Percentiles rank a stretch among this genome's conserved stretches.
These are phyloP conservation scores for Ciborinia camelliae DNA, from an alignment of 2,329 filamentous ascomycete species.

Conservation along the genomic window DNA sequence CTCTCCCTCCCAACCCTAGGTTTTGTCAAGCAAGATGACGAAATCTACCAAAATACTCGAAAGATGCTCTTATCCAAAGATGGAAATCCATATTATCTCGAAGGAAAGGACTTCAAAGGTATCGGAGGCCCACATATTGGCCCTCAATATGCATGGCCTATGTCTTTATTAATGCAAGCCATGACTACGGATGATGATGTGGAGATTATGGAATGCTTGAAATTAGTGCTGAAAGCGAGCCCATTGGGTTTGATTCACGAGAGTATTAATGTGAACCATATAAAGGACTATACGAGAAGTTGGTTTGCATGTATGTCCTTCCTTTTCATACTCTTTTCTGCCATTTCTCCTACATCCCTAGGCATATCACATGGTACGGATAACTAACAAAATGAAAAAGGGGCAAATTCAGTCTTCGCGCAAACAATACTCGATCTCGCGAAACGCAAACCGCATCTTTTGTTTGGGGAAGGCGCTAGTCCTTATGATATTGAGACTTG, in stretches of 20 bases:
- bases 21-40: slow-evolving; percentile 62
- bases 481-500: slow-evolving; percentile 49
- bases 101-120: slow-evolving; percentile 72
- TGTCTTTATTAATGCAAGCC: slow-evolving; percentile 88
- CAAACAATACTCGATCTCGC: slow-evolving; percentile 88
- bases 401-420: slow-evolving; percentile 96
- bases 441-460: slow-evolving; percentile 79
- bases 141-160: slow-evolving; percentile 90
- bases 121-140: slow-evolving; percentile 81
- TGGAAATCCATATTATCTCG: slow-evolving; percentile 81
- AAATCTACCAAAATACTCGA: slow-evolving; percentile 83
- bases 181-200: slow-evolving; percentile 81
- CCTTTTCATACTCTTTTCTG: neutral
- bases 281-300: slow-evolving; percentile 70
- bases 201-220: slow-evolving; percentile 73
- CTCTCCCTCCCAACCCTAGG: slow-evolving; percentile 76
- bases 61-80: slow-evolving; percentile 51
- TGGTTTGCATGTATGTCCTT: slow-evolving; percentile 78
- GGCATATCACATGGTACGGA: neutral
- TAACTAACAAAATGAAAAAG: slow-evolving; percentile 29
- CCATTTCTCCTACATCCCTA: neutral
- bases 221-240: slow-evolving; percentile 71
- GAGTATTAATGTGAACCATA: slow-evolving; percentile 76
- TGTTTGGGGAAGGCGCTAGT: slow-evolving; percentile 66
- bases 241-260: slow-evolving; percentile 84